Evolutionary conservation across 225 moss, liverwort and hornwort genomes (phyloP), one percentile per base, ranked within the genome.

Genomic region (Marchantia paleacea): DNA sequence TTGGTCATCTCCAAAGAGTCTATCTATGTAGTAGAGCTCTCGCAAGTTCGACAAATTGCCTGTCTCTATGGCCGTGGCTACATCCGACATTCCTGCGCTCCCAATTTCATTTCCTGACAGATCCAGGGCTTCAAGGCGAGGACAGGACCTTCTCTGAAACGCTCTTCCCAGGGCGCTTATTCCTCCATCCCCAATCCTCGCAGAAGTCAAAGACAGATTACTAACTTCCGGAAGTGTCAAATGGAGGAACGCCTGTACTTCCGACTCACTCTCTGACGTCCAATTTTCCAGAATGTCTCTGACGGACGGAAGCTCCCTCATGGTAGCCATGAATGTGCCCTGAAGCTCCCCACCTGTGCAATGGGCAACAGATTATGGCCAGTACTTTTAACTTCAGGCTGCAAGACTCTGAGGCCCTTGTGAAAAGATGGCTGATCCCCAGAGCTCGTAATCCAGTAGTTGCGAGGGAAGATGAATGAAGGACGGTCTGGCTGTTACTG

Each of bases 41-140:
- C 57, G 76, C 76, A 76, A 58, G 61, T 62, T 76, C 29, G 58
- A 76, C 76, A 76, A 76, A 76, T 61, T 76, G 29, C 76, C 76
- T 22, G 25, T 60, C 48, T 76, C 60, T n/a, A 76, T 58, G 8
- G 76, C 76, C 8, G 76, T 39, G 22, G 76, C 76, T 76, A 76
- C 60, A 29, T 76, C 76, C 26, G 12, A 10, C 57, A 76, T 76
- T 22, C 60, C 76, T 22, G 29, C 28, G 22, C 31, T 55, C 8
- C 13, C 76, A 30, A 76, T 76, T 31, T 76, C 76, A 61, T 76
- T 76, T 25, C 76, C 76, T 31, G 76, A 76, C 22, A 76, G 76
- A 76, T 76, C 76, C 76, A 76, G 76, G 0, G 76, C 16, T 76
- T 76, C 58, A 28, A 76, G 57, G 60, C 76, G 76, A 39, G 57